Conservation (phyloP, 768 basidiomycete species). For the Kwoniella newhampshirensis region DNA sequence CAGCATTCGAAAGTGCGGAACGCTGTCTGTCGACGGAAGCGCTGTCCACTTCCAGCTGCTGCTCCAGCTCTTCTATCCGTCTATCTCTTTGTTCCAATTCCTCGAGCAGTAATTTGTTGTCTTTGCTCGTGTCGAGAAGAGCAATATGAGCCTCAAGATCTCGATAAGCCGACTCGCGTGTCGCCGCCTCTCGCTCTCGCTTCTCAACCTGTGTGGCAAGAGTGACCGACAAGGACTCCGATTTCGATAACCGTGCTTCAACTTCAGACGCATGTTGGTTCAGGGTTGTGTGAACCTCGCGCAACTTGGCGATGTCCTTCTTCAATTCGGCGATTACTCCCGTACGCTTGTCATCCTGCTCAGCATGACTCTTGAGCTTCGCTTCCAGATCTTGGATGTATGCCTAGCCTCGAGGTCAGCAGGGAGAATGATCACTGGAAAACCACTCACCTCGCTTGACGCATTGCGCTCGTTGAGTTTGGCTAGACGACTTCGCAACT, state of each 20-base stretch:
- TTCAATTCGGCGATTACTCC: constrained; percentile 79
- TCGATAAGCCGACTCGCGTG: constrained; percentile 70
- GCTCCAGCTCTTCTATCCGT: constrained; percentile 72
- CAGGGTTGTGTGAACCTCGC: constrained; percentile 71
- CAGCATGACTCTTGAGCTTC: constrained; percentile 81
- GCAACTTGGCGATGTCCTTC: constrained; percentile 75
- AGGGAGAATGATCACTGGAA: not conserved
- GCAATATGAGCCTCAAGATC: constrained; percentile 71
- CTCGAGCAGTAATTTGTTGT: constrained; percentile 68
- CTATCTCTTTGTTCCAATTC: constrained; percentile 82
- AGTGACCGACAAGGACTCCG: constrained; percentile 56
- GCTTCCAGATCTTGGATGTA: constrained; percentile 92
- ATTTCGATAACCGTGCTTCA: constrained; percentile 67
- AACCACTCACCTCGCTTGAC: constrained; percentile 74
- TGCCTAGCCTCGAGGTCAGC: constrained; percentile 59
- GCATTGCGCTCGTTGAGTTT: constrained; percentile 85
- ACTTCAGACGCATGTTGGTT: constrained; percentile 80
- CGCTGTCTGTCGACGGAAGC: constrained; percentile 62
- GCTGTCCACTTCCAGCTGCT: constrained; percentile 80
- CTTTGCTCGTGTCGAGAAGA: constrained; percentile 59
- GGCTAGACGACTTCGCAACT: constrained; percentile 72
- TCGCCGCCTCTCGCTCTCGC: constrained; percentile 73
- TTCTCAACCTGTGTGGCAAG: constrained; percentile 71
- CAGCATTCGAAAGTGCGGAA: constrained; percentile 55
- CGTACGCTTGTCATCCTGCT: constrained; percentile 70